Evolutionary conservation across 2,329 filamentous ascomycete genomes (phyloP).

Genomic region (Verticillium zaregamsianum): DNA sequence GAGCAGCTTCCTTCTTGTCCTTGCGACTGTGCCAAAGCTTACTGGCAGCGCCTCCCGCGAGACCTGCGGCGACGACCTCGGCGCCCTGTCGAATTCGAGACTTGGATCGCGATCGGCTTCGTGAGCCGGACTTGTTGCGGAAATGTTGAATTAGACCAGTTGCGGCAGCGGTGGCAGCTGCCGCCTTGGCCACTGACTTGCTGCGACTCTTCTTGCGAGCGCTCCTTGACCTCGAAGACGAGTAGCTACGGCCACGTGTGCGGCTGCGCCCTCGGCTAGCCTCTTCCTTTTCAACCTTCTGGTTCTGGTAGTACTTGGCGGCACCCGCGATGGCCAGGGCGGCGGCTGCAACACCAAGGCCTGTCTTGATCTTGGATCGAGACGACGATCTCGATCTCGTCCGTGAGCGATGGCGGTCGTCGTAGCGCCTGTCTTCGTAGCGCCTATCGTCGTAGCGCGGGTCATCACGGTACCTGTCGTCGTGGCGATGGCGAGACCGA

Average conservation of each 20-base stretch:
- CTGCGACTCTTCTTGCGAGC: constrained; percentile 34
- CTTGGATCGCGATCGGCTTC: constrained; percentile 33
- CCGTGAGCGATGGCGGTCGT: constrained; percentile 42
- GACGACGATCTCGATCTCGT: constrained; percentile 13
- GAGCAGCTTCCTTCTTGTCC: constrained; percentile 52
- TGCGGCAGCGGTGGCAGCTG: constrained; percentile 52
- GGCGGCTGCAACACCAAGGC: constrained; percentile 58
- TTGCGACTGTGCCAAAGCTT: constrained; percentile 58
- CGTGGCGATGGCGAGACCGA: constrained; percentile 12
- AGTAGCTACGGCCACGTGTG: constrained; percentile 31
- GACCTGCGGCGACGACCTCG: constrained; percentile 56
- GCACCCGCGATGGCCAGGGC: constrained; percentile 62
- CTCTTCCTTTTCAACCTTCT: constrained; percentile 58
- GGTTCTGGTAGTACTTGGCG: constrained; percentile 58
- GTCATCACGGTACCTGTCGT: constrained; percentile 14
- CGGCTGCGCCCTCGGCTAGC: constrained; percentile 51
- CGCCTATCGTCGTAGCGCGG: constrained; percentile 18
- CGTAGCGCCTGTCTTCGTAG: constrained; percentile 41
- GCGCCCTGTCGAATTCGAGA: constrained; percentile 49
- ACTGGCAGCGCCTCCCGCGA: constrained; percentile 56
- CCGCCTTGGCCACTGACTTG: constrained; percentile 52
- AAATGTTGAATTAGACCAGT: constrained; percentile 56
- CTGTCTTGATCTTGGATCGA: constrained; percentile 50
- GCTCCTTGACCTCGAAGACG: constrained; percentile 37
- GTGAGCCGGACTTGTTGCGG: constrained; percentile 35